Evolutionary conservation across 140 eudicot species (phyloP).

Genomic region (Oenanthe javanica): DNA sequence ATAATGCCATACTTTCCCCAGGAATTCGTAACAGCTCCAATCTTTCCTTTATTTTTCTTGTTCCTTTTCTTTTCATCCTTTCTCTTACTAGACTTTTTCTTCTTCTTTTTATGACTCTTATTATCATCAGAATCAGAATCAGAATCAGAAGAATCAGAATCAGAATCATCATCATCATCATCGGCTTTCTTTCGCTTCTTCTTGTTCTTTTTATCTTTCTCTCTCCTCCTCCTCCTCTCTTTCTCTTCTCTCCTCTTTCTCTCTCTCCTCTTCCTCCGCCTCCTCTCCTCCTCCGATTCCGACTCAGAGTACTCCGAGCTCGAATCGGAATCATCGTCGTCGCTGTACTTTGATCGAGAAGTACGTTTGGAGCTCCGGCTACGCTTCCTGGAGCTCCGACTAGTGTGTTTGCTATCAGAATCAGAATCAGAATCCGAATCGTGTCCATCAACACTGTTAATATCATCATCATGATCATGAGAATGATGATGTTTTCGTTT

Average conservation of each 20-base stretch:
- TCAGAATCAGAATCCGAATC: not conserved
- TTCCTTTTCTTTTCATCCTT: slow-evolving; percentile 17
- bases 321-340: slow-evolving; percentile 32
- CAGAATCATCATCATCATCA: slow-evolving; percentile 23
- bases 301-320: slow-evolving; percentile 10
- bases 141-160: slow-evolving; percentile 13
- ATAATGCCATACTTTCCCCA: slow-evolving; percentile 92
- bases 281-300: slow-evolving; percentile 30
- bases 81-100: slow-evolving; percentile 30
- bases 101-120: slow-evolving; percentile 32
- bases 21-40: slow-evolving; percentile 60
- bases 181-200: slow-evolving; percentile 36
- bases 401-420: slow-evolving; percentile 25
- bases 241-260: slow-evolving; percentile 36
- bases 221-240: slow-evolving; percentile 30
- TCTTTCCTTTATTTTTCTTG: slow-evolving; percentile 47
- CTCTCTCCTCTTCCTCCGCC: slow-evolving; percentile 29
- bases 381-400: slow-evolving; percentile 27
- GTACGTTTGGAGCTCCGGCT: slow-evolving; percentile 34
- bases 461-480: not conserved
- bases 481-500: not conserved
- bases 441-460: not conserved
- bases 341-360: slow-evolving; percentile 34
- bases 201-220: slow-evolving; percentile 24
- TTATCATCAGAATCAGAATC: slow-evolving; percentile 19